These are phyloP conservation scores for Phytopythium delawarense DNA, from an alignment of 352 stramenopile species.

Conservation along the genomic window DNA sequence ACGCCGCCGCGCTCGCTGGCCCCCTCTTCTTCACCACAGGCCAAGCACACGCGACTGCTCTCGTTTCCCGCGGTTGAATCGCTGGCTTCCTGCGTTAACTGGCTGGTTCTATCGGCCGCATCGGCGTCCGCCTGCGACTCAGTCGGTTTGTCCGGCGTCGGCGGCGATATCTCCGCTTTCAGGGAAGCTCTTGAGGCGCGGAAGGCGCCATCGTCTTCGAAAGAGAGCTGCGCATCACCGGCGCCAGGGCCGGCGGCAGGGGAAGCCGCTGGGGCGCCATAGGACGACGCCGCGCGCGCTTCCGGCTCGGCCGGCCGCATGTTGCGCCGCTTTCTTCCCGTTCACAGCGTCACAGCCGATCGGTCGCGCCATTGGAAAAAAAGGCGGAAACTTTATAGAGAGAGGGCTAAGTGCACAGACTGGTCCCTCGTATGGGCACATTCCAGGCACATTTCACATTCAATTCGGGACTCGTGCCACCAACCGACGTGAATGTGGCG, in stretches of 20 bases:
- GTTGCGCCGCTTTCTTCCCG: constrained; percentile 4
- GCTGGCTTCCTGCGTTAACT: background rate
- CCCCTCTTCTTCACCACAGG: constrained; percentile 12
- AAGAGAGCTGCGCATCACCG: constrained; percentile 8
- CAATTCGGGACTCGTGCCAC: constrained; percentile 4
- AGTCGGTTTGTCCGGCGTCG: constrained; percentile 10
- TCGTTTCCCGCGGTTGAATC: background rate
- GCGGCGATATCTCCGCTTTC: constrained; percentile 15
- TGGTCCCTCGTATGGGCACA: background rate
- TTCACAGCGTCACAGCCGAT: constrained; percentile 1
- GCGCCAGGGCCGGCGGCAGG: background rate
- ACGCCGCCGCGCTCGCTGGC: constrained; percentile 9
- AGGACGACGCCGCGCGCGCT: constrained; percentile 10
- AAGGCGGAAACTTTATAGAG: background rate
- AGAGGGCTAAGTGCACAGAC: background rate
- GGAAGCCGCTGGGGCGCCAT: background rate
- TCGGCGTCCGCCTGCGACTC: background rate
- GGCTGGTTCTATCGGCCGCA: background rate
- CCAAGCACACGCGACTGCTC: constrained; percentile 10
- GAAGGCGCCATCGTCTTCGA: background rate
- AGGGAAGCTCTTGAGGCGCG: background rate
- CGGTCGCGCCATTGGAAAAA: background rate
- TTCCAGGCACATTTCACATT: background rate
- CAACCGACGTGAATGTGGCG: background rate
- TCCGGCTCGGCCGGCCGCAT: constrained; percentile 13